Evolutionary conservation across 208 protist species (phyloP).

Genomic region (Leptomonas seymouri): DNA sequence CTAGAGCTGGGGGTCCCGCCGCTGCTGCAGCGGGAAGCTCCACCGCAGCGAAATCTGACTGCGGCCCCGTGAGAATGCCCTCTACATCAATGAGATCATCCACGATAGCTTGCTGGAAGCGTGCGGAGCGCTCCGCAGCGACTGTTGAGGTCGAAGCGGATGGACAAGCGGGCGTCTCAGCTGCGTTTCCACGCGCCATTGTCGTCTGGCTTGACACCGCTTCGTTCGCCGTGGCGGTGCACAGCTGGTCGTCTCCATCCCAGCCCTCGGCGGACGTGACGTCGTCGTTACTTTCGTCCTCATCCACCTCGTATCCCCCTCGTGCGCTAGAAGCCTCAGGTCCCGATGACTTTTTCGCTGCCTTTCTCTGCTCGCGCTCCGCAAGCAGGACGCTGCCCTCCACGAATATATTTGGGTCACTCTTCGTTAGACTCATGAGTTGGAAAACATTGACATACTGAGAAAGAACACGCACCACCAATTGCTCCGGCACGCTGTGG

Average conservation of each 20-base stretch:
- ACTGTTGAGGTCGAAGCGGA: not conserved
- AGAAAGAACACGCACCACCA: constrained; percentile 48
- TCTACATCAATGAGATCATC: constrained; percentile 39
- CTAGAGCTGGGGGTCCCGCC: not conserved
- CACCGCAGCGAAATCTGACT: not conserved
- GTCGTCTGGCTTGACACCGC: too few species aligned
- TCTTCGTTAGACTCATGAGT: constrained; percentile 49
- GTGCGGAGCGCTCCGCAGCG: not conserved
- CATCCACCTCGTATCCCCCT: not conserved
- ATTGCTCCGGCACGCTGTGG: constrained; percentile 49
- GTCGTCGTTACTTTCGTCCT: constrained; percentile 2
- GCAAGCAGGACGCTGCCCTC: constrained; percentile 21
- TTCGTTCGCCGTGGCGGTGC: not conserved
- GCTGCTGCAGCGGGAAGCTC: not conserved
- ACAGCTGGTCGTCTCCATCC: constrained; percentile 5
- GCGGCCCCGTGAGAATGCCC: not conserved
- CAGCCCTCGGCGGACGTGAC: not conserved
- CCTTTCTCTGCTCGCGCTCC: not conserved
- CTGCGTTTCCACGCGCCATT: not conserved
- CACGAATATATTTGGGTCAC: constrained; percentile 58
- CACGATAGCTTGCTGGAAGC: constrained; percentile 17
- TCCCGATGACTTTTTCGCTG: not conserved
- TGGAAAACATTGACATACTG: constrained; percentile 79
- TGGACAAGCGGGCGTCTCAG: too few species aligned
- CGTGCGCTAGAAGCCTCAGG: not conserved